Conservation (phyloP, 768 basidiomycete genomes). For the Termitomyces sp. region DNA sequence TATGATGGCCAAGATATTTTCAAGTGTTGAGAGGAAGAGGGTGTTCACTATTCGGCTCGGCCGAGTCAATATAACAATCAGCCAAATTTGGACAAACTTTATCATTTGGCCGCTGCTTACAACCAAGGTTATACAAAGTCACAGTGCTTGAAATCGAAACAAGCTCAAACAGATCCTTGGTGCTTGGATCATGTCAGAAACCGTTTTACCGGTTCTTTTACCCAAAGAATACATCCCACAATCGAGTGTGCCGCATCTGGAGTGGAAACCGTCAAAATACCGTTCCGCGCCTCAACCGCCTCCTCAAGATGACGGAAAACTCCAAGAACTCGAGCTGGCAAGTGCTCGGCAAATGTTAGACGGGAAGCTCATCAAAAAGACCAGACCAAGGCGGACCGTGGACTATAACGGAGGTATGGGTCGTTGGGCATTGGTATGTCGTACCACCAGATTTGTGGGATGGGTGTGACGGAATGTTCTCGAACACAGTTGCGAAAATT, state of each 20-base stretch:
- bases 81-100: neutral
- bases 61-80: neutral
- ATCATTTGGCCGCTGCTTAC: too few species aligned
- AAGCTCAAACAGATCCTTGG: neutral
- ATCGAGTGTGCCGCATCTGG: slow-evolving; percentile 34
- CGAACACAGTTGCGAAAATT: slow-evolving; percentile 59
- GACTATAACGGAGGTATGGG: slow-evolving; percentile 90
- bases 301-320: slow-evolving; percentile 69
- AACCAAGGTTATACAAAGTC: neutral
- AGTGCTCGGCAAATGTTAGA: slow-evolving; percentile 67
- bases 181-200: slow-evolving; percentile 1
- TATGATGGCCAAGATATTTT: too few species aligned
- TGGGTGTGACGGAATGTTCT: neutral
- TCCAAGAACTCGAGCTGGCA: slow-evolving; percentile 76
- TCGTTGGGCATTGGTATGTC: slow-evolving; percentile 75
- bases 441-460: neutral
- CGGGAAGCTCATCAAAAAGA: slow-evolving; percentile 84
- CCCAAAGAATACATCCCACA: slow-evolving; percentile 36
- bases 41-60: neutral
- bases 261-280: slow-evolving; percentile 76
- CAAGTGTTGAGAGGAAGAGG: too few species aligned
- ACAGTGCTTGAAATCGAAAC: neutral
- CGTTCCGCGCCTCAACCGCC: slow-evolving; percentile 70
- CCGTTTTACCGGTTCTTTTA: slow-evolving; percentile 48
- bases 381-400: slow-evolving; percentile 87